Conservation (phyloP, 2,329 filamentous ascomycete species). For the Lithohypha guttulata region DNA sequence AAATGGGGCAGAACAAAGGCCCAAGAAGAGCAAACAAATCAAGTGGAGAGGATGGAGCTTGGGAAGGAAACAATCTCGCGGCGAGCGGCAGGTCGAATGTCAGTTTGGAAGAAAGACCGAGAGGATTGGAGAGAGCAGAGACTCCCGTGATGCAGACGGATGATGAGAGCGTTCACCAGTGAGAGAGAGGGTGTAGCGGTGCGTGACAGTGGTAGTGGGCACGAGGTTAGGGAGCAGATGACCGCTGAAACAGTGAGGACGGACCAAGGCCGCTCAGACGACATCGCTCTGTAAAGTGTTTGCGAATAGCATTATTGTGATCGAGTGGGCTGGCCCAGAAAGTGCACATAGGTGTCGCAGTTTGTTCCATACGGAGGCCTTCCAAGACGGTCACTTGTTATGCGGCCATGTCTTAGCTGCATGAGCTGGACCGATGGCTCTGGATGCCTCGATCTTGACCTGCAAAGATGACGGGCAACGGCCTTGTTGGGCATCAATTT, state of each 20-base stretch:
- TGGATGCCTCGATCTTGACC: no score
- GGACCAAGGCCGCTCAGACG: constrained; percentile 5
- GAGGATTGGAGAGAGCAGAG: neutral
- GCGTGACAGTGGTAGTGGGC: constrained; percentile 3
- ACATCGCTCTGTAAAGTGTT: no score
- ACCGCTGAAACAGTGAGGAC: neutral
- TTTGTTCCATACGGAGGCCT: constrained; percentile 5
- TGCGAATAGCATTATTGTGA: neutral
- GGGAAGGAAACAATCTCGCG: constrained; percentile 2
- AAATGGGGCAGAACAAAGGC: constrained; percentile 8
- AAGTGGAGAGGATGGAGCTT: constrained; percentile 9
- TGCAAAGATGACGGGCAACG: no score
- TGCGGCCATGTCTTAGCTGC: constrained; percentile 10
- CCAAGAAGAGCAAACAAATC: constrained; percentile 6
- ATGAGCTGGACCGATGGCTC: no score
- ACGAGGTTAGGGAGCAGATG: constrained; percentile 1
- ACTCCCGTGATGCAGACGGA: neutral
- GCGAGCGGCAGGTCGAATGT: constrained; percentile 1
- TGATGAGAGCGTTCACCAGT: constrained; percentile 1
- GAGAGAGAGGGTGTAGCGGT: constrained; percentile 3
- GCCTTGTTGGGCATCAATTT: constrained; percentile 6
- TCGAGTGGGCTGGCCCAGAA: constrained; percentile 6
- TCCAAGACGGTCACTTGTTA: constrained; percentile 1
- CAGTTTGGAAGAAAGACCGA: constrained; percentile 1
- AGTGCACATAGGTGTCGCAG: constrained; percentile 6